These are phyloP conservation scores for Beauveria sp. DNA, from an alignment of 2,329 filamentous ascomycete genomes.

Conservation along the genomic window DNA sequence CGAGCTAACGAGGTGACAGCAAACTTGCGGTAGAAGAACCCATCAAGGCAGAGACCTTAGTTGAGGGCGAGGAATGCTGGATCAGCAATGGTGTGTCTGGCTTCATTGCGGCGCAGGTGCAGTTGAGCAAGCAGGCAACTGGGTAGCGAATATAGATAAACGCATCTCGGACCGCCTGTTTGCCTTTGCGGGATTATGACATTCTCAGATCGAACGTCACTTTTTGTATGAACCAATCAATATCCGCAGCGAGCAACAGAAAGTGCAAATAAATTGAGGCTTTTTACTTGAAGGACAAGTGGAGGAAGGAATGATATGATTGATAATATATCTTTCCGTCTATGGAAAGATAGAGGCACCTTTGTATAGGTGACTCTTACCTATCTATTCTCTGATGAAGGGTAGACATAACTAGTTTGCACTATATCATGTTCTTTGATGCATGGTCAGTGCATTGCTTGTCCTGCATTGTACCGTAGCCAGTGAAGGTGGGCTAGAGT, in stretches of 20 bases:
- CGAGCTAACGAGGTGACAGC: conserved; percentile 22
- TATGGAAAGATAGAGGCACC: no score
- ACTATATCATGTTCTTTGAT: no score
- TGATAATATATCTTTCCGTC: no score
- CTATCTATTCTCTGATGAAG: no score
- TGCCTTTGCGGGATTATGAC: not conserved
- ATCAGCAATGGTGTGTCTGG: conserved; percentile 83
- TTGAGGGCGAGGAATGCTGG: conserved; percentile 73
- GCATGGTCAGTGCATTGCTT: no score
- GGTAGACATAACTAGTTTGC: no score
- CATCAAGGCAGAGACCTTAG: conserved; percentile 52
- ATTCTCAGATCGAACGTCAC: not conserved
- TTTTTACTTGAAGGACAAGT: not conserved
- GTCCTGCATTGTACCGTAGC: no score
- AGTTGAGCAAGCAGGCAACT: conserved; percentile 15
- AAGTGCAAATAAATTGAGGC: not conserved
- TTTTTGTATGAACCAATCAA: not conserved
- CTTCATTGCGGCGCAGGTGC: conserved; percentile 50
- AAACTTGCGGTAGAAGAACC: conserved; percentile 58
- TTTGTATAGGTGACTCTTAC: no score
- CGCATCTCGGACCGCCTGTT: not conserved
- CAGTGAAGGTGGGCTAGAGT: no score
- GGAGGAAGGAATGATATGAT: not conserved
- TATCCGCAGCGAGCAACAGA: not conserved
- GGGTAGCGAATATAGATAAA: not conserved